Conservation (phyloP, 2,329 filamentous ascomycete species). For the Ophiocordyceps camponoti-saundersi region DNA sequence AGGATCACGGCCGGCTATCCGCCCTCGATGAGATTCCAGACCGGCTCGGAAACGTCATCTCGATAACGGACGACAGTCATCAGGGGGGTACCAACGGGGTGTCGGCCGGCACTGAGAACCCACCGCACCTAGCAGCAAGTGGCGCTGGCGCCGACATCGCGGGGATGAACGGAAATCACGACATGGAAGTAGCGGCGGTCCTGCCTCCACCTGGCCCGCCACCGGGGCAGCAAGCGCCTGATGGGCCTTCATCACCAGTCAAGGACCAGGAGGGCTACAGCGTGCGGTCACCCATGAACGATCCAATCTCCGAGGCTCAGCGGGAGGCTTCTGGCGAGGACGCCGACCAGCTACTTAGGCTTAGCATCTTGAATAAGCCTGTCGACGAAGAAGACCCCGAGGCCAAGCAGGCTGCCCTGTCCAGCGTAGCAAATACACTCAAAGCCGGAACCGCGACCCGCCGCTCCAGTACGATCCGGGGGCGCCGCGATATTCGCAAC, state of each 20-base stretch:
- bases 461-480: slow-evolving; percentile 62
- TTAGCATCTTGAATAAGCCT: slow-evolving; percentile 64
- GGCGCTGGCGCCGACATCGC: slow-evolving; percentile 12
- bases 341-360: slow-evolving; percentile 53
- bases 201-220: slow-evolving; percentile 34
- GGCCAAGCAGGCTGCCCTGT: slow-evolving; percentile 55
- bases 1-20: slow-evolving; percentile 35
- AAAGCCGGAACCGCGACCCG: slow-evolving; percentile 49
- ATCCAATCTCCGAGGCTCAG: slow-evolving; percentile 57
- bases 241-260: slow-evolving; percentile 18
- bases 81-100: slow-evolving; percentile 30
- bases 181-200: slow-evolving; percentile 31
- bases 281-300: slow-evolving; percentile 45
- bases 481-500: slow-evolving; percentile 80
- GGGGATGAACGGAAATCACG: slow-evolving; percentile 29
- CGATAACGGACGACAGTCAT: slow-evolving; percentile 6
- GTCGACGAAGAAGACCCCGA: slow-evolving; percentile 64
- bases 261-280: slow-evolving; percentile 62
- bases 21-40: slow-evolving; percentile 41
- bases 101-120: slow-evolving; percentile 13
- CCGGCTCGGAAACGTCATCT: slow-evolving; percentile 10
- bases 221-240: slow-evolving; percentile 21
- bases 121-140: slow-evolving; percentile 13
- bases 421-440: slow-evolving; percentile 58
- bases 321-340: slow-evolving; percentile 42